Base-by-base conservation (phyloP, 1,284 basidiomycete genomes). In the Trichosporon ovoides region DNA sequence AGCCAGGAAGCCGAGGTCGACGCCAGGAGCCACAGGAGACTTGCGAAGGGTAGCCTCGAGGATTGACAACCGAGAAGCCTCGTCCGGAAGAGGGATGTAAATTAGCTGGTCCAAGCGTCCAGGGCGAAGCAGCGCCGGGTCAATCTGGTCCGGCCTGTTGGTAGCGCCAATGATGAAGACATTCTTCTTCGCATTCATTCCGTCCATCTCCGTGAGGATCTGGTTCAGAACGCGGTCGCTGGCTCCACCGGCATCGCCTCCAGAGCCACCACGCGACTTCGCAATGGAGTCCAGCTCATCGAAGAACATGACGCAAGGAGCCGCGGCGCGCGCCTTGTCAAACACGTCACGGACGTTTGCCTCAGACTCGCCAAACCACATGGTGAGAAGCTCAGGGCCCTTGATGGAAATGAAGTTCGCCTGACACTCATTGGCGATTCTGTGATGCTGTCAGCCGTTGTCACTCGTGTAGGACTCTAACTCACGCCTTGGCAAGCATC, bases 331-430 rank as follows among this genome's bases (percentile, higher is more conserved):
- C 55, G 96, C 95, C 81, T 98, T 98, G 84, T 98, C 95, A 78
- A 99, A 99, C 61, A 98, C 92, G 69, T 98, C 96, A 68, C 96
- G 91, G 55, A 99, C 96, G 72, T 98, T 98, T 66, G 95, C 95
- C 80, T 99, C 96, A 7, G 93, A 97, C 82, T 98, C 96, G 85
- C 96, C 96, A 79, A 98, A 98, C 95, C 95, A 98, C 96, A 98
- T 98, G 12, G 94, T 98, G 38, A 94, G 84, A 19, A 98, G 83
- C 80, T 98, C 94, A 65, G 94, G 94, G 65, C 94, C 94, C 86
- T 92, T 82, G 72, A 78, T 65, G 60, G 69, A 70, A 60, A 68
- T 75, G 59, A 69, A 75, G 65, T 98, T 98, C 79, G 95, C 95
- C 77, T 98, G 94, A 77, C 94, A 98, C 81, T 98, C 96, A 78